phyloP scores from a whole-genome alignment of 331 rosid species.

The Cydonia oblonga region DNA sequence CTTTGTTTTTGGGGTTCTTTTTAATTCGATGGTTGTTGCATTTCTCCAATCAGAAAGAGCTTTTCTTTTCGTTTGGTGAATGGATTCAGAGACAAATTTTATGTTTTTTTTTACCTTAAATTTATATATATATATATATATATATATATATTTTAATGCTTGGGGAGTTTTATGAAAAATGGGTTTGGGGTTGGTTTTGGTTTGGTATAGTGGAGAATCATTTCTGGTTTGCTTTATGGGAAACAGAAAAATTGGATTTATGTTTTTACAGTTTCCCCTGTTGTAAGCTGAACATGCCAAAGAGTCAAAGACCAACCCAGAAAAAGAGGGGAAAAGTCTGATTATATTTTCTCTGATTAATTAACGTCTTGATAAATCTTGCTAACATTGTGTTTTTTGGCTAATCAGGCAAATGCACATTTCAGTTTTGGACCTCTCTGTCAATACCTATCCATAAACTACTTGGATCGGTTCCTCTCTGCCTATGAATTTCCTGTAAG shows the following conservation, averaged over 20 bases:
- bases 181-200: not conserved
- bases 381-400: not conserved
- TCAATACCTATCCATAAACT: conserved; percentile 65
- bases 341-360: not conserved
- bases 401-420: conserved; percentile 56
- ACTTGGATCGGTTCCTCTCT: conserved; percentile 88
- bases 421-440: conserved; percentile 80
- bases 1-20: not conserved
- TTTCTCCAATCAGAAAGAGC: not conserved
- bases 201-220: not conserved
- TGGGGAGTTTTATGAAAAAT: not conserved
- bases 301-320: not conserved
- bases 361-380: not conserved
- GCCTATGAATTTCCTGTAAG: conserved; percentile 90
- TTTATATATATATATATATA: too few species aligned
- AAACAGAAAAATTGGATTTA: not conserved
- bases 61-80: not conserved
- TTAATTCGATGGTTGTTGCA: not conserved
- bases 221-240: conserved; percentile 5
- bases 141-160: too few species aligned
- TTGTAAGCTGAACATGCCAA: conserved; percentile 4
- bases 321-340: not conserved
- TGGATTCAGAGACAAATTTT: not conserved
- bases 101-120: not conserved
- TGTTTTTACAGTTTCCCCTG: not conserved